Evolutionary conservation across 805 yeast species (phyloP), one percentile per base, ranked within the genome.

Genomic region (Saturnispora sanitii): DNA sequence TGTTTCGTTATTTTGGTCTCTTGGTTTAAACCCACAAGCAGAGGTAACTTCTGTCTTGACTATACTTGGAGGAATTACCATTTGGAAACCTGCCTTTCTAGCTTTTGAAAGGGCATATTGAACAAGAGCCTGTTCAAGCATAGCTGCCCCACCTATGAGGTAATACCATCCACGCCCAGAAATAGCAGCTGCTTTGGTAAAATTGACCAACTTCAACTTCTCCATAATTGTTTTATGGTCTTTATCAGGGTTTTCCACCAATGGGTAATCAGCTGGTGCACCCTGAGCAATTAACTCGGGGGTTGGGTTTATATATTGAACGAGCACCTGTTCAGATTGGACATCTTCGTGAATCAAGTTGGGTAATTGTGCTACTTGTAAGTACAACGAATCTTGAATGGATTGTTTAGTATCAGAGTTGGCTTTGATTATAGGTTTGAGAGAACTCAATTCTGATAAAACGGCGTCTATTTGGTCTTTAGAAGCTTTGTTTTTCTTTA

Each of bases 1-100:
- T 38, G 78, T 78, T 53, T 87, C 96, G 45, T 78, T 77, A 49
- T 82, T 82, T 50, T 77, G 79, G 54, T 92, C 97, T 45, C 94
- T 74, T 11, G 98, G 98, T 53, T 80, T 77, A 64, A 88, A 92
- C 0, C 98, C 98, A 65, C 98, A 92, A 0, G 96, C 96, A 48
- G 70, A 66, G 0, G 88, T 77, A 4, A 85, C 66, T 46, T 83
- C 94, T 16, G 76, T 65, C 49, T 82, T 75, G 2, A 88, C 95
- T 13, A 92, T 74, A 0, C 94, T 74, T 2, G 98, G 98, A 0
- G 97, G 96, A 9, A 75, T 58, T 8, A 79, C 75, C 71, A 81
- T 71, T 26, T 60, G 59, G 61, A 83, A 92, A 0, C 94, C 95
- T 8, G 66, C 55, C 35, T 61, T 51, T 34, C 84, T 64, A 3